Evolutionary conservation across 2,329 filamentous ascomycete species (phyloP).

Genomic region (Exophiala sp.): DNA sequence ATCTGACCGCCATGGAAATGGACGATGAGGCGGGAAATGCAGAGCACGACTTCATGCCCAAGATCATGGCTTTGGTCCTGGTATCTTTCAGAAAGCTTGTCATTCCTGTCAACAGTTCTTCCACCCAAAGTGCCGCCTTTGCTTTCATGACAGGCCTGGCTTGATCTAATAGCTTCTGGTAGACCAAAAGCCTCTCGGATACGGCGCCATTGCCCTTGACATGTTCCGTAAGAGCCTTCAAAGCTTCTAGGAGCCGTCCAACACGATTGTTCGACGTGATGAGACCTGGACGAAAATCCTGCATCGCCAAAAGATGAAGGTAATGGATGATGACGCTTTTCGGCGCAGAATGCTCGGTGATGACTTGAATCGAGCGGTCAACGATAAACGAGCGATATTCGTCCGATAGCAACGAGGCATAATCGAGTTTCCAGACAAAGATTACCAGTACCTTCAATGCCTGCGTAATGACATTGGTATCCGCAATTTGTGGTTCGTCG

Average conservation of each 20-base stretch:
- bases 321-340: slow-evolving; percentile 75
- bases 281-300: slow-evolving; percentile 68
- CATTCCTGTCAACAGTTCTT: slow-evolving; percentile 75
- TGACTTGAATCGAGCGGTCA: slow-evolving; percentile 69
- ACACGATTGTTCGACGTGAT: slow-evolving; percentile 44
- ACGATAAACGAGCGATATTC: slow-evolving; percentile 77
- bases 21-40: slow-evolving; percentile 62
- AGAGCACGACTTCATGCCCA: slow-evolving; percentile 66
- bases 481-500: slow-evolving; percentile 49
- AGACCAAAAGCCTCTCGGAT: slow-evolving; percentile 69
- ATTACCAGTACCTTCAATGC: slow-evolving; percentile 71
- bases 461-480: slow-evolving; percentile 65
- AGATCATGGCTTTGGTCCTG: slow-evolving; percentile 63
- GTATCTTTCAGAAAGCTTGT: slow-evolving; percentile 73
- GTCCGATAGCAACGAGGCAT: slow-evolving; percentile 63
- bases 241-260: slow-evolving; percentile 61
- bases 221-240: slow-evolving; percentile 67
- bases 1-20: slow-evolving; percentile 58
- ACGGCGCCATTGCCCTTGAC: slow-evolving; percentile 75
- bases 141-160: slow-evolving; percentile 63
- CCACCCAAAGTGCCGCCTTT: slow-evolving; percentile 68
- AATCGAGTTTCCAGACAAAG: slow-evolving; percentile 67
- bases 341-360: slow-evolving; percentile 61
- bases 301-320: slow-evolving; percentile 72
- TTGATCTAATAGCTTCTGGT: slow-evolving; percentile 69